Conservation (phyloP, 2,329 filamentous ascomycete genomes). For the Aureobasidium mangrovei region DNA sequence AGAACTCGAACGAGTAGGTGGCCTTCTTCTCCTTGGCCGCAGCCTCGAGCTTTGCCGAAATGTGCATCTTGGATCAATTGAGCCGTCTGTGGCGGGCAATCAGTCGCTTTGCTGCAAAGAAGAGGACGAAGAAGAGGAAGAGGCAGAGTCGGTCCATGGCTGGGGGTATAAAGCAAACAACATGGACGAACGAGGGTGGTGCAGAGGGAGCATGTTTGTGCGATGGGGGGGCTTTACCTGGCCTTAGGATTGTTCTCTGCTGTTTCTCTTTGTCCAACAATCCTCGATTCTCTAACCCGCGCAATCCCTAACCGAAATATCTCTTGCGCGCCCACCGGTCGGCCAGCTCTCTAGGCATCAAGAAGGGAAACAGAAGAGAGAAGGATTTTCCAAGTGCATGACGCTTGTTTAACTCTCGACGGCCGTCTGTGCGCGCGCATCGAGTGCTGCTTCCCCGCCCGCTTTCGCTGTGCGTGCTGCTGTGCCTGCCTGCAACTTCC, state of each 20-base stretch:
- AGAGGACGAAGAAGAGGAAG: constrained; percentile 10
- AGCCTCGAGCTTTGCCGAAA: constrained; percentile 81
- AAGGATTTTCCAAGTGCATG: constrained; percentile 12
- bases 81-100: constrained; percentile 1
- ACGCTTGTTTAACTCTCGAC: constrained; percentile 3
- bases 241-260: constrained; percentile 11
- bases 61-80: constrained; percentile 59
- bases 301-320: constrained; percentile 34
- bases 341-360: constrained; percentile 36
- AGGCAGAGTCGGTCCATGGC: not conserved
- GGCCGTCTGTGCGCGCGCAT: not conserved
- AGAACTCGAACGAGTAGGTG: constrained; percentile 98
- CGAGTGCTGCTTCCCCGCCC: not conserved
- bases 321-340: constrained; percentile 41
- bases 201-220: not conserved
- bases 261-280: not conserved
- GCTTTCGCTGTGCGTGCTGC: not conserved
- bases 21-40: constrained; percentile 70
- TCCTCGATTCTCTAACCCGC: not conserved
- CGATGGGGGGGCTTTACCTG: not conserved
- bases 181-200: not conserved
- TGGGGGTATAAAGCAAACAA: not conserved
- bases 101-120: constrained; percentile 4
- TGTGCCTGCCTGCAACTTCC: not conserved
- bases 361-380: not conserved